These are phyloP conservation scores for Austroboletus rostrupii DNA, from an alignment of 1,284 basidiomycete genomes.

Conservation along the genomic window DNA sequence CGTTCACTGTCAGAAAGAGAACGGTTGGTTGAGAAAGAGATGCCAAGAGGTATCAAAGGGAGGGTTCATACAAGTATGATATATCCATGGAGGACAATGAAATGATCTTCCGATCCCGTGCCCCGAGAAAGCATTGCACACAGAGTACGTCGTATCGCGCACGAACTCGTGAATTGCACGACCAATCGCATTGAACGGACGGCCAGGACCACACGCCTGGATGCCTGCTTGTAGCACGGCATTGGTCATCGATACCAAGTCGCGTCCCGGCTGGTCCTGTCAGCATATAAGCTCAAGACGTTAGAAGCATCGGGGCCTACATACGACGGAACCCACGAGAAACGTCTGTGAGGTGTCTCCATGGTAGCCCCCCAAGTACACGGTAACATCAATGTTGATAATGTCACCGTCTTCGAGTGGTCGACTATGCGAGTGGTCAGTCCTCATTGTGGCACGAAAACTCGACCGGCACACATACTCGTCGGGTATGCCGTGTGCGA, in stretches of 20 bases:
- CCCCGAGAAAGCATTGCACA: conserved; percentile 75
- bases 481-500: conserved; percentile 86
- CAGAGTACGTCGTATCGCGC: conserved; percentile 45
- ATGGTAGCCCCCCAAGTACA: conserved; percentile 76
- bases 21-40: conserved; percentile 2
- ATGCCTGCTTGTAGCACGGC: conserved; percentile 75
- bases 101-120: conserved; percentile 87
- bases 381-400: conserved; percentile 81
- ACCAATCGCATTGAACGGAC: conserved; percentile 73
- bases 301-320: conserved; percentile 12
- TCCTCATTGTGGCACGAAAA: not conserved
- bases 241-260: conserved; percentile 60
- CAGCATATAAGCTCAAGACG: not conserved
- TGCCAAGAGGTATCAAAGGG: not conserved
- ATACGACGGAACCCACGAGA: conserved; percentile 70
- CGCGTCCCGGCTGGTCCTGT: conserved; percentile 63
- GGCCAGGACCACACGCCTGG: conserved; percentile 70
- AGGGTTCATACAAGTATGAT: conserved; percentile 55
- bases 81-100: conserved; percentile 82
- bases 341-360: conserved; percentile 86
- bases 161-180: conserved; percentile 63
- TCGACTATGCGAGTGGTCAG: conserved; percentile 49
- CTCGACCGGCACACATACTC: conserved; percentile 43
- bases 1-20: conserved; percentile 56
- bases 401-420: conserved; percentile 77